These are phyloP conservation scores for Bassia scoparia DNA, from an alignment of 148 eudicot genomes.

Conservation along the genomic window DNA sequence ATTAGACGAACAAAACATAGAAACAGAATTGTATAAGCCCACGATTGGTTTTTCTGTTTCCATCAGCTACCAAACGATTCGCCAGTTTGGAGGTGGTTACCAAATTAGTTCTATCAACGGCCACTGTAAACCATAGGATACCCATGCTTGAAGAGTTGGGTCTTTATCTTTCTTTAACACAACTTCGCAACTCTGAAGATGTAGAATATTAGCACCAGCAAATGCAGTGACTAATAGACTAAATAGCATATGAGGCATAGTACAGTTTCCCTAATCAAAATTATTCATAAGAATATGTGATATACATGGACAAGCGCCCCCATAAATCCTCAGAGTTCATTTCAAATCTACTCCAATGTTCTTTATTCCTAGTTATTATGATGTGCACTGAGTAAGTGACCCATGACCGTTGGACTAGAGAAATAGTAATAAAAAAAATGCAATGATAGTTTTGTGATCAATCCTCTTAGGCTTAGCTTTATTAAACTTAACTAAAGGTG, in stretches of 20 bases:
- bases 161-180: conserved; percentile 84
- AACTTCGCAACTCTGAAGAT: conserved; percentile 67
- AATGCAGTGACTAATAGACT: not conserved
- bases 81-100: conserved; percentile 87
- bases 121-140: conserved; percentile 96
- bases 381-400: not conserved
- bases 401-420: too few species aligned
- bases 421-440: too few species aligned
- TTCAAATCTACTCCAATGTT: not conserved
- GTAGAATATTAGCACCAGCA: not conserved
- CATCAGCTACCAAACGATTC: conserved; percentile 90
- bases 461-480: not conserved
- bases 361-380: not conserved
- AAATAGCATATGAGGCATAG: not conserved
- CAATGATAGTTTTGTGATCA: not conserved
- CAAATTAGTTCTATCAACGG: conserved; percentile 91
- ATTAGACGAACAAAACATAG: conserved; percentile 93
- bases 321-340: not conserved
- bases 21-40: conserved; percentile 87
- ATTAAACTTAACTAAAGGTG: not conserved
- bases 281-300: not conserved
- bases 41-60: conserved; percentile 79
- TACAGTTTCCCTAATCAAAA: not conserved
- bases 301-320: not conserved
- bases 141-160: conserved; percentile 77